These are phyloP conservation scores for Hypoxylon trugodes DNA, from an alignment of 495 filamentous ascomycete species.

Conservation along the genomic window DNA sequence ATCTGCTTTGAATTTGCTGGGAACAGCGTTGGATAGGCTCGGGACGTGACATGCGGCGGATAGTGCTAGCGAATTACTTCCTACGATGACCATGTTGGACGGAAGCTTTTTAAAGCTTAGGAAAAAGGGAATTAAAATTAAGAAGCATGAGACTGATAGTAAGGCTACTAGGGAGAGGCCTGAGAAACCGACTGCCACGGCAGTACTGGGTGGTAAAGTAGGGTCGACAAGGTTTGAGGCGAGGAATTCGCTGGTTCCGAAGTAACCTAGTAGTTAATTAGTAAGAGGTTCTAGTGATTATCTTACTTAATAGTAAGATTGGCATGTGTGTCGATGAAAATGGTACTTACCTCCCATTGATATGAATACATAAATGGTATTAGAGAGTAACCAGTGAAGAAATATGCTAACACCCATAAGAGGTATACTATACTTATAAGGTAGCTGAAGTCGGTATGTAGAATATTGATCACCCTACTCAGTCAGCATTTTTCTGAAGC, in stretches of 20 bases:
- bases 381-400: conserved; percentile 37
- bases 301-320: too few relatives aligned
- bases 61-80: conserved; percentile 34
- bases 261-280: conserved; percentile 25
- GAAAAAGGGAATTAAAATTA: conserved; percentile 16
- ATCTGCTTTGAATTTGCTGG: neutral
- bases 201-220: conserved; percentile 29
- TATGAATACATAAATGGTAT: conserved; percentile 29
- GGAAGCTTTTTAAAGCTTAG: conserved; percentile 19
- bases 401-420: conserved; percentile 28
- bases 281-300: too few relatives aligned
- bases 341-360: conserved; percentile 23
- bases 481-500: neutral
- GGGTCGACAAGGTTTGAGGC: neutral
- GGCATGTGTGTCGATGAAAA: too few relatives aligned
- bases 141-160: conserved; percentile 7
- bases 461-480: conserved; percentile 45
- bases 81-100: conserved; percentile 25
- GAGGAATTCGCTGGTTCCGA: conserved; percentile 7
- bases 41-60: conserved; percentile 37
- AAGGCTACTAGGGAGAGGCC: conserved; percentile 21
- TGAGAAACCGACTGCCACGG: conserved; percentile 30
- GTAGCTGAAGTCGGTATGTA: conserved; percentile 49
- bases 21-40: conserved; percentile 13
- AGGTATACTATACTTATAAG: conserved; percentile 39